Base-by-base conservation (phyloP, 78 protist genomes). In the Tieghemostelium lacteum region DNA sequence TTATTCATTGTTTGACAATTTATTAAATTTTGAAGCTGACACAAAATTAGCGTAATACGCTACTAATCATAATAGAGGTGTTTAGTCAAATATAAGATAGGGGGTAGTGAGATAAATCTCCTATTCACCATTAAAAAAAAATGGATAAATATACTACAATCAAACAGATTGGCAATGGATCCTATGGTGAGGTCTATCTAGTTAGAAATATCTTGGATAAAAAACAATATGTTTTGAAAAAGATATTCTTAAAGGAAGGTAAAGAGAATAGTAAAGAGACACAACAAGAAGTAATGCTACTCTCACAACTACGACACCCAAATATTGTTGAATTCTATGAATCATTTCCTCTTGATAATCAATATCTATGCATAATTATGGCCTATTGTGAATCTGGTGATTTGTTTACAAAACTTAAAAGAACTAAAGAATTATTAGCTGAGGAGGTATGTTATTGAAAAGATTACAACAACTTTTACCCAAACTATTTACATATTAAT, bases 371-470 rank as follows among this genome's bases (percentile, higher is more conserved):
- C 54, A 87, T 87, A 33, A 69, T 87, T 20, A 87, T 87, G 93
- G 93, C 85, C 4, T 87, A 74, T 64, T 87, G 93, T 63, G 75
- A 75, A 75, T 29, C 67, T n/a, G 93, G 93, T 19, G 93, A 87
- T 36, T 64, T 87, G 37, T 87, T 66, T 24, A 26, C 76, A 26
- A 49, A n/a, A 40, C 45, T 87, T 3, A 61, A 66, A 69, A 67
- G 60, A 29, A 73, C 73, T 19, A 37, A 73, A 28, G 69, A 66
- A 7, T 24, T 65, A 26, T 39, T 78, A 19, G 63, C 40, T 34
- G 88, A 78, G 63, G 14, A 57, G 24, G 93, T 75, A 87, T n/a
- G n/a, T n/a, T n/a, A 28, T 33, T 39, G 72, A 34, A 10, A 0
- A 22, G 12, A 14, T 49, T 7, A 31, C 19, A 22, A 19, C 42